Conservation (phyloP, 208 protist species). For the Acanthamoeba healyi region DNA sequence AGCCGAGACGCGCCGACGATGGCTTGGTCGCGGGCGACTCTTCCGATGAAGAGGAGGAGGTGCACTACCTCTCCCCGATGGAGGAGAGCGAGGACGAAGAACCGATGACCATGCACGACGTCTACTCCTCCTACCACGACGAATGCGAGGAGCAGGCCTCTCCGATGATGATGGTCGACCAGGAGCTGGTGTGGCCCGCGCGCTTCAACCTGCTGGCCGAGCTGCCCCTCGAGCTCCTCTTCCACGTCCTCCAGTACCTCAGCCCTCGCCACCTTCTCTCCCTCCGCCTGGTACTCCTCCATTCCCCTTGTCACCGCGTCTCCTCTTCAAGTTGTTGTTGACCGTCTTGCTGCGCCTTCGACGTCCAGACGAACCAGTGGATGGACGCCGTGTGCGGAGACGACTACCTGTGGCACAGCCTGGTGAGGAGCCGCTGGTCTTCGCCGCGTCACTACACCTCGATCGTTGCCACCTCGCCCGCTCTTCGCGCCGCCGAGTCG, state of each 20-base stretch:
- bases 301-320: neutral
- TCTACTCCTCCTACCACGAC: neutral
- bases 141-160: neutral
- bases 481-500: neutral
- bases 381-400: neutral
- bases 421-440: neutral
- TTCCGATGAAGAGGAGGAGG: neutral
- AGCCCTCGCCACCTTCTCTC: neutral
- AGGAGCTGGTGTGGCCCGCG: neutral
- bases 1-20: neutral
- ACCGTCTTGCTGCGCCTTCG: neutral
- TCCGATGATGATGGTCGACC: neutral
- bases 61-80: neutral
- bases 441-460: neutral
- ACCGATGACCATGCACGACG: neutral
- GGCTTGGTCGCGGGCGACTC: neutral
- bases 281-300: conserved; percentile 43
- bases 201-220: conserved; percentile 17
- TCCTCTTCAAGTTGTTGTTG: neutral
- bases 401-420: conserved; percentile 32
- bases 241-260: neutral
- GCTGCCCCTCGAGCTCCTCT: conserved; percentile 30
- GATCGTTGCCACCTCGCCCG: neutral
- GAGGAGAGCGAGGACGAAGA: conserved; percentile 37
- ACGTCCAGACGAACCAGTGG: neutral